A percentile compares a stretch with the other conserved stretches of the same genome.
Conservation (phyloP, 495 filamentous ascomycete species). For the Aspergillus baeticus region DNA sequence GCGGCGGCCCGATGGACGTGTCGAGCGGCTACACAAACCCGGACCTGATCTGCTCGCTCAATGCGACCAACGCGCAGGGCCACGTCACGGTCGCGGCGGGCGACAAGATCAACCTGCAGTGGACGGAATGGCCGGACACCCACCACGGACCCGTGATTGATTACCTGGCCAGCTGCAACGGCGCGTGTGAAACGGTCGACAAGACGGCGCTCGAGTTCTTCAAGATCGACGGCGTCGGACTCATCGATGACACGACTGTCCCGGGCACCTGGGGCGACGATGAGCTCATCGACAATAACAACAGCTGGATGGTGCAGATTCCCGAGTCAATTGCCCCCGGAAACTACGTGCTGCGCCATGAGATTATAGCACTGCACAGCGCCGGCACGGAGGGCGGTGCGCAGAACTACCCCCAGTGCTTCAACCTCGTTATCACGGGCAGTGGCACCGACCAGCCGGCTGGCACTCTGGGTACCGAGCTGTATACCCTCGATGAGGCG, state of each 20-base stretch:
- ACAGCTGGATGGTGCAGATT: conserved; percentile 62
- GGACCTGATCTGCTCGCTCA: conserved; percentile 63
- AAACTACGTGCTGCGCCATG: conserved; percentile 69
- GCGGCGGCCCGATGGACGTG: conserved; percentile 50
- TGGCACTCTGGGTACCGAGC: conserved; percentile 52
- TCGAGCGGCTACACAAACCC: conserved; percentile 38
- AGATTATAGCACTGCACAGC: conserved; percentile 67
- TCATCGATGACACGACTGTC: conserved; percentile 39
- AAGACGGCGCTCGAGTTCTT: conserved; percentile 60
- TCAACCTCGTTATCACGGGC: conserved; percentile 64
- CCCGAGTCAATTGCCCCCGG: conserved; percentile 57
- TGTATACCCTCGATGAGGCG: conserved; percentile 52
- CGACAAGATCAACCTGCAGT: conserved; percentile 49
- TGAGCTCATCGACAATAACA: conserved; percentile 58
- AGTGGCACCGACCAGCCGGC: conserved; percentile 48
- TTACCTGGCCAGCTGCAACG: conserved; percentile 66
- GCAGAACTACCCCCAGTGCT: conserved; percentile 70
- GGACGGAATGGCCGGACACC: conserved; percentile 59
- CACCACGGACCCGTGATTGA: conserved; percentile 65
- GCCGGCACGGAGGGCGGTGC: conserved; percentile 52
- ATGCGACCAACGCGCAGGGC: conserved; percentile 45
- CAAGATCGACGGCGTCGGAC: conserved; percentile 63
- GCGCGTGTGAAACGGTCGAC: conserved; percentile 55
- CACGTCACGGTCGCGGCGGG: conserved; percentile 49
- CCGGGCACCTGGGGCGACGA: conserved; percentile 63